These are phyloP conservation scores for Sarcocystis neurona DNA, from an alignment of 169 alveolate genomes.

Conservation along the genomic window DNA sequence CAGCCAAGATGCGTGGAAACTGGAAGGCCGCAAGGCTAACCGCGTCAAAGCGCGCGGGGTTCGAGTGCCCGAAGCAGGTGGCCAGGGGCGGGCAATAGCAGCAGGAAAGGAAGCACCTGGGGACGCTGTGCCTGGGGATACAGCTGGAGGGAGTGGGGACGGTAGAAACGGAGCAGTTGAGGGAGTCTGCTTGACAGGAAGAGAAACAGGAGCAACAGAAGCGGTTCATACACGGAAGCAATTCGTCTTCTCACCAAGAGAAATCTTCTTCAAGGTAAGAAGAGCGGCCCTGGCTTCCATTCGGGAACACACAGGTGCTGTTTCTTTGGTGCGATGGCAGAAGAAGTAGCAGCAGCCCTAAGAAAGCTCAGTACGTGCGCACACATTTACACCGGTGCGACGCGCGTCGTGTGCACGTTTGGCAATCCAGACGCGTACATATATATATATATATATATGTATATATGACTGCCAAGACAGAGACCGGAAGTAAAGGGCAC, in stretches of 20 bases:
- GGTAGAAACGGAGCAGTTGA: background rate
- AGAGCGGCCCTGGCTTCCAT: background rate
- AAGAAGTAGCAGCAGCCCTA: too few species aligned
- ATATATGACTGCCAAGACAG: too few species aligned
- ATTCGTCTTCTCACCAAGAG: background rate
- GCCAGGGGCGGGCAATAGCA: too few species aligned
- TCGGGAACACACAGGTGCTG: too few species aligned
- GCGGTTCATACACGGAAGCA: background rate
- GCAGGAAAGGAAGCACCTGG: too few species aligned
- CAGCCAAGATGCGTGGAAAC: background rate
- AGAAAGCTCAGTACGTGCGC: background rate
- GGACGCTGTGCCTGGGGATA: too few species aligned
- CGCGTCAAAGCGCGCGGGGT: constrained; percentile 2
- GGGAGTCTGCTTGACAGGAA: too few species aligned
- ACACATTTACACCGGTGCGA: background rate
- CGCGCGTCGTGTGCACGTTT: background rate
- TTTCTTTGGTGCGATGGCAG: too few species aligned
- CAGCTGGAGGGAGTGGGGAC: background rate
- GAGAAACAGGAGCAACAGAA: too few species aligned
- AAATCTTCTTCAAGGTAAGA: background rate
- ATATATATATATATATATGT: background rate
- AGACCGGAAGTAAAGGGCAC: too few species aligned
- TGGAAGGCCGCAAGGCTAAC: background rate
- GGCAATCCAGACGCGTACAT: too few species aligned
- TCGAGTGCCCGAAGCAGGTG: background rate